These are phyloP conservation scores for Synchytrium microbalum DNA, from an alignment of 371 early-diverging fungal species.

Conservation along the genomic window DNA sequence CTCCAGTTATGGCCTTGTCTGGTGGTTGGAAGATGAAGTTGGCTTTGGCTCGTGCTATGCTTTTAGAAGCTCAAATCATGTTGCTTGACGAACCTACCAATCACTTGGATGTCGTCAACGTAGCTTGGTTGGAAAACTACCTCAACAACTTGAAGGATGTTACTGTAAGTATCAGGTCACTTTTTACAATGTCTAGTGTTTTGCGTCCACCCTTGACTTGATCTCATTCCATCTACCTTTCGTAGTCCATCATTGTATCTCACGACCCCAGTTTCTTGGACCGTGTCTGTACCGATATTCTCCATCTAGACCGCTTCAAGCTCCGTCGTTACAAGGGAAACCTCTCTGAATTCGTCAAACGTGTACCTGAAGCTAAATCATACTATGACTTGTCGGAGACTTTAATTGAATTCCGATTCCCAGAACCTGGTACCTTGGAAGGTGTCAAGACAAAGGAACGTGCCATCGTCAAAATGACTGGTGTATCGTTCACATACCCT, in stretches of 20 bases:
- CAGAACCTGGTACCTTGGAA: constrained; percentile 63
- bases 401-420: constrained; percentile 52
- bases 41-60: constrained; percentile 73
- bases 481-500: constrained; percentile 60
- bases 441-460: constrained; percentile 68
- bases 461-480: constrained; percentile 57
- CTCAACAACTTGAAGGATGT: constrained; percentile 59
- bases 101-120: constrained; percentile 77
- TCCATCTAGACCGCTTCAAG: constrained; percentile 56
- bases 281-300: constrained; percentile 72
- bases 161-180: constrained; percentile 37
- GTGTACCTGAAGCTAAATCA: constrained; percentile 65
- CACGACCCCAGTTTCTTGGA: constrained; percentile 87
- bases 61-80: constrained; percentile 74
- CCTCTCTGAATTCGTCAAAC: constrained; percentile 74
- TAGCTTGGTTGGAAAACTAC: constrained; percentile 76
- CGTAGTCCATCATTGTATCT: constrained; percentile 68
- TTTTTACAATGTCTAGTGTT: too few species aligned
- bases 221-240: too few species aligned
- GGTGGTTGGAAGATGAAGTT: constrained; percentile 91
- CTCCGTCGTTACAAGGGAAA: constrained; percentile 76
- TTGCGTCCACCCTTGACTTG: too few species aligned
- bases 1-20: constrained; percentile 57
- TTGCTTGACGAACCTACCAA: constrained; percentile 89
- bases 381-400: constrained; percentile 60